Percentiles rank a stretch among this genome's conserved stretches.
These are phyloP conservation scores for Verticillium tricorpus DNA, from an alignment of 2,329 filamentous ascomycete species.

Conservation along the genomic window DNA sequence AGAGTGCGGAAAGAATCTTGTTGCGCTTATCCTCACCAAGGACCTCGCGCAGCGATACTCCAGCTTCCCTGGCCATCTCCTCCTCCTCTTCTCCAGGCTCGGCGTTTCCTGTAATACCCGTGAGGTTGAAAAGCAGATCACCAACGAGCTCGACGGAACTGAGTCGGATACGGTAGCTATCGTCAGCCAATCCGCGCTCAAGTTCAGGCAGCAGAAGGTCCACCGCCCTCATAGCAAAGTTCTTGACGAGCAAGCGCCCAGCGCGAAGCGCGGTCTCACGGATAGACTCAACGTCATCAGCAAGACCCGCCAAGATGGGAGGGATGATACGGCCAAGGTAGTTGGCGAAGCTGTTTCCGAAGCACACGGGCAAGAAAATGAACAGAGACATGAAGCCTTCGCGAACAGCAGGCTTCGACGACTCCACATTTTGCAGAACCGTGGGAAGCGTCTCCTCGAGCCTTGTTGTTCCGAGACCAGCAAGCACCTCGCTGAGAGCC, in stretches of 20 bases:
- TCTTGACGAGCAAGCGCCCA: slow-evolving; percentile 92
- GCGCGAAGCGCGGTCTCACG: slow-evolving; percentile 94
- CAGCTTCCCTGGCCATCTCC: slow-evolving; percentile 75
- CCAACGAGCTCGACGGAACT: slow-evolving; percentile 97
- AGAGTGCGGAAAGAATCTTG: slow-evolving; percentile 93
- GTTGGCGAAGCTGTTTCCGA: slow-evolving; percentile 96
- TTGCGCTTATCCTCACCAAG: slow-evolving; percentile 95
- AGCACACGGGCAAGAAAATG: slow-evolving; percentile 98
- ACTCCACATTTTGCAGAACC: slow-evolving; percentile 92
- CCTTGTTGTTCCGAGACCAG: slow-evolving; percentile 85
- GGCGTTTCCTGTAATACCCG: slow-evolving; percentile 77
- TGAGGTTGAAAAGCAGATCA: slow-evolving; percentile 95
- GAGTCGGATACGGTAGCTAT: slow-evolving; percentile 95
- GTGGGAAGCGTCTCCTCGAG: slow-evolving; percentile 95
- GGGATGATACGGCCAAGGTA: slow-evolving; percentile 96
- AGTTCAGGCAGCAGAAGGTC: slow-evolving; percentile 91
- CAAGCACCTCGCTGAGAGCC: slow-evolving; percentile 92
- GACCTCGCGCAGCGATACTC: slow-evolving; percentile 87
- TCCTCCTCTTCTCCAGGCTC: slow-evolving; percentile 76
- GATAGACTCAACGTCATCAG: slow-evolving; percentile 94
- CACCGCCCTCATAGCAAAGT: slow-evolving; percentile 92
- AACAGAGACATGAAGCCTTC: slow-evolving; percentile 99
- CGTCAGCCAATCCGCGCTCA: slow-evolving; percentile 93
- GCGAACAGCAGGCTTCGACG: slow-evolving; percentile 81
- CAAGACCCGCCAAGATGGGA: slow-evolving; percentile 87